phyloP scores from a whole-genome alignment of 202 grass and related monocot genomes.

The Bolboschoenoplectus hybrid region DNA sequence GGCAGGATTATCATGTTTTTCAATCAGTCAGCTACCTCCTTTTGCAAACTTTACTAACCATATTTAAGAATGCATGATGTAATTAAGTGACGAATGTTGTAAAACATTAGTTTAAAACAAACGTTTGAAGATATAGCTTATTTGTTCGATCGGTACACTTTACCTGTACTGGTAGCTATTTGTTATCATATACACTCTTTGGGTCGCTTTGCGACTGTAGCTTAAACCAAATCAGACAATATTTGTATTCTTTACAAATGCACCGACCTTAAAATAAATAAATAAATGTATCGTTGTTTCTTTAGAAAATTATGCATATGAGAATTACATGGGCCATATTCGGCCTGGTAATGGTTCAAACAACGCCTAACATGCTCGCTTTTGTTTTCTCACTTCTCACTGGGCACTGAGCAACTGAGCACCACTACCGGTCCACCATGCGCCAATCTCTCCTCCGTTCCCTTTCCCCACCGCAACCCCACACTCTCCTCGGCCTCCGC shows the following conservation, averaged over 20 bases:
- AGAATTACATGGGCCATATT: neutral
- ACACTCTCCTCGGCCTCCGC: constrained; percentile 43
- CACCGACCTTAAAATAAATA: no score
- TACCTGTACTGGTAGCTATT: neutral
- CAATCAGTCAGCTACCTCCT: no score
- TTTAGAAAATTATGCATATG: no score
- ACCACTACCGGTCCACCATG: constrained; percentile 7
- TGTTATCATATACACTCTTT: neutral
- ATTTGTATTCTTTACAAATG: no score
- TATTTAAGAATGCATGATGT: neutral
- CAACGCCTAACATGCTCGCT: neutral
- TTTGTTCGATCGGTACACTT: neutral
- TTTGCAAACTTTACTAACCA: neutral
- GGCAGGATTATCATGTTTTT: neutral
- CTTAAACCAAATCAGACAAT: no score
- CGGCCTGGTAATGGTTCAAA: neutral
- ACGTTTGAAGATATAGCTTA: neutral
- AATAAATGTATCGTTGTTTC: no score
- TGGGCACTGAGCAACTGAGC: neutral
- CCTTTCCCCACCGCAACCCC: neutral
- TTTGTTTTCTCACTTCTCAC: neutral
- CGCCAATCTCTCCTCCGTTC: neutral
- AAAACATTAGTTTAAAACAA: neutral
- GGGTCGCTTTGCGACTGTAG: neutral
- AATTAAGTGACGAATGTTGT: neutral